Base-by-base conservation (phyloP, 2,329 filamentous ascomycete species). In the Aspergillus felis region DNA sequence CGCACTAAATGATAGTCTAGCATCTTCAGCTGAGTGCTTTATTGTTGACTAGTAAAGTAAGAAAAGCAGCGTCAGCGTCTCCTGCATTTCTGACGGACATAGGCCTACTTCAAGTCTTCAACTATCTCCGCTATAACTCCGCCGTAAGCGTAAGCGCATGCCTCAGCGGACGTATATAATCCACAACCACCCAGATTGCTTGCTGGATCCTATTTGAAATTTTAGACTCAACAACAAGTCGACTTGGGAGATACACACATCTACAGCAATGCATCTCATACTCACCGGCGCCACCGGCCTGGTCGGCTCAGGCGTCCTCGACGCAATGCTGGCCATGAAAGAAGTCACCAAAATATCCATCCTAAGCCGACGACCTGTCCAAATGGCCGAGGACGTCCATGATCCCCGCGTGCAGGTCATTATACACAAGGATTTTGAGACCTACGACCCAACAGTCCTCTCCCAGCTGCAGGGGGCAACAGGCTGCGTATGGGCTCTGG, bases 401-500 rank as follows among this genome's bases (percentile, higher is more conserved):
- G 64, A 65, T 9, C 70, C 70, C 24, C 78, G 78, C 4, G 82
- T 89, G 62, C 78, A 79, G 1, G 84, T 91, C 57, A 86, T 91
- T 60, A 75, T 87, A n/a, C 87, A 91, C 68, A 78, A 81, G 10
- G 86, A 91, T 70, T 92, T 88, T 66, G 71, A 75, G 12, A 76
- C 69, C 0, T 91, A 90, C 69, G 50, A 52, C 29, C 63, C 79
- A 0, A 76, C 77, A 0, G 63, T 91, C 2, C 78, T 91, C 10
- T 71, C 74, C 1, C 77, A 87, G 67, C 78, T 92, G 0, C 77
- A 80, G 53, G 88, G 84, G 27, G 89, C 88, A 0, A 75, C 81
- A 5, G 88, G 86, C 2, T 88, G 85, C 56, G 85, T 92, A 1
- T 92, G 89, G 89, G 88, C 89, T 0, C 77, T 87, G 67, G 88